phyloP scores from a whole-genome alignment of 1,284 basidiomycete species.

The Inonotus hispidus region DNA sequence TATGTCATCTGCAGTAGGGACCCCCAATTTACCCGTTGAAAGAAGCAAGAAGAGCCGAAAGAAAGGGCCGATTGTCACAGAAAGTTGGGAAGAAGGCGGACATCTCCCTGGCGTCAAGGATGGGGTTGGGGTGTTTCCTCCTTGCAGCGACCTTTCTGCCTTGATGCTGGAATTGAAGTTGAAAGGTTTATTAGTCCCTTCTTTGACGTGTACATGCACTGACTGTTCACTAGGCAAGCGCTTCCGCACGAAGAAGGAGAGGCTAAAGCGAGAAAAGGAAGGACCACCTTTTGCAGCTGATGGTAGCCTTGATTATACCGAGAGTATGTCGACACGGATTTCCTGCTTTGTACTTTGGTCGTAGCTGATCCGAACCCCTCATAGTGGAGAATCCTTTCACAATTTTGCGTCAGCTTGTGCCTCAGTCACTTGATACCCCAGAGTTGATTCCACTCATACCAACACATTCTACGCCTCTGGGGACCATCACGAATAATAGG shows the following conservation, averaged over 20 bases:
- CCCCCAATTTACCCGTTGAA: conserved; percentile 1
- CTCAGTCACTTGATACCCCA: conserved; percentile 49
- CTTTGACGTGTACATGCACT: background rate
- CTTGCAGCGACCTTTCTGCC: conserved; percentile 60
- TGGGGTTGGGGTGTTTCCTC: conserved; percentile 63
- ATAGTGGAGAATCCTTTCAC: conserved; percentile 76
- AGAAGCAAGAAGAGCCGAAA: conserved; percentile 10
- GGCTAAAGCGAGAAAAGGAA: conserved; percentile 63
- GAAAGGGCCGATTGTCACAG: conserved; percentile 25
- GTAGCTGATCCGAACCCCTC: conserved; percentile 18
- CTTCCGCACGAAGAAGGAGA: conserved; percentile 73
- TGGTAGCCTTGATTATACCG: conserved; percentile 67
- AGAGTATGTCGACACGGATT: conserved; percentile 42
- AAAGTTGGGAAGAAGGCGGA: conserved; percentile 60
- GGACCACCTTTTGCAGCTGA: conserved; percentile 62
- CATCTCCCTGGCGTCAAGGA: conserved; percentile 69
- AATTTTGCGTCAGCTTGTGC: conserved; percentile 54
- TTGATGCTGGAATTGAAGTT: conserved; percentile 66
- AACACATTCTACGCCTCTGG: conserved; percentile 27
- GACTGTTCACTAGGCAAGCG: conserved; percentile 50
- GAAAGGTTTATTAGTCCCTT: conserved; percentile 43
- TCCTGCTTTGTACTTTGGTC: conserved; percentile 1
- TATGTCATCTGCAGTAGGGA: conserved; percentile 15
- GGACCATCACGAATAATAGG: background rate
- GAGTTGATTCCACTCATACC: conserved; percentile 52